Evolutionary conservation across 2,329 filamentous ascomycete species (phyloP).

Genomic region (Verruconis gallopava): DNA sequence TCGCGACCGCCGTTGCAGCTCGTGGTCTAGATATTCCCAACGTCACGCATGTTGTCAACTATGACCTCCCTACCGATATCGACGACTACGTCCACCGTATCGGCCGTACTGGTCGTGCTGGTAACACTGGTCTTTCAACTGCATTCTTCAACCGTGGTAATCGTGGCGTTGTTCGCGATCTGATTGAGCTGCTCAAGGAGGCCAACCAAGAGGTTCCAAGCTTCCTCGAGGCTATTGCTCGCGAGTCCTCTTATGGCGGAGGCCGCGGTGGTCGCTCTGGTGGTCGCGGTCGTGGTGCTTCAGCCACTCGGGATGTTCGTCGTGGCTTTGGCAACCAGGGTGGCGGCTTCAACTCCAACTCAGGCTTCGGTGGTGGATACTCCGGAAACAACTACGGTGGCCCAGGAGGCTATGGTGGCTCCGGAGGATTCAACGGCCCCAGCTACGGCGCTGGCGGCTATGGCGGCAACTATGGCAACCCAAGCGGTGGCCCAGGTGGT

Average conservation of each 20-base stretch:
- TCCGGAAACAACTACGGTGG: constrained; percentile 25
- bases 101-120: constrained; percentile 98
- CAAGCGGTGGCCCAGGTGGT: constrained; percentile 7
- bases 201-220: constrained; percentile 91
- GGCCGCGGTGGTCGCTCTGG: constrained; percentile 53
- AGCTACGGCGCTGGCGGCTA: constrained; percentile 32
- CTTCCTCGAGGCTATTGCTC: constrained; percentile 95
- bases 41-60: constrained; percentile 96
- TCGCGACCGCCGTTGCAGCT: constrained; percentile 92
- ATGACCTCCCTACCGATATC: constrained; percentile 96
- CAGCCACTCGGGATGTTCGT: constrained; percentile 79
- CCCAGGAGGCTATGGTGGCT: constrained; percentile 16
- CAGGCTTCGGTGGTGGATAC: constrained; percentile 22
- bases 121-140: constrained; percentile 95
- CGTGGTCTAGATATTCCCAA: constrained; percentile 85
- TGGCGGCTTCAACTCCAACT: constrained; percentile 32
- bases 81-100: constrained; percentile 99
- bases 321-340: constrained; percentile 46
- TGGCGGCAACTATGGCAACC: constrained; percentile 41
- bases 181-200: constrained; percentile 96
- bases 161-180: constrained; percentile 90
- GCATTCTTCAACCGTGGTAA: constrained; percentile 99
- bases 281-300: constrained; percentile 57
- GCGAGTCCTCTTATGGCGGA: constrained; percentile 66
- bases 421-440: constrained; percentile 22